A percentile compares a stretch with the other conserved stretches of the same genome.
These are phyloP conservation scores for Barnettozyma hawaiiensis DNA, from an alignment of 1,139 yeast genomes.

Conservation along the genomic window DNA sequence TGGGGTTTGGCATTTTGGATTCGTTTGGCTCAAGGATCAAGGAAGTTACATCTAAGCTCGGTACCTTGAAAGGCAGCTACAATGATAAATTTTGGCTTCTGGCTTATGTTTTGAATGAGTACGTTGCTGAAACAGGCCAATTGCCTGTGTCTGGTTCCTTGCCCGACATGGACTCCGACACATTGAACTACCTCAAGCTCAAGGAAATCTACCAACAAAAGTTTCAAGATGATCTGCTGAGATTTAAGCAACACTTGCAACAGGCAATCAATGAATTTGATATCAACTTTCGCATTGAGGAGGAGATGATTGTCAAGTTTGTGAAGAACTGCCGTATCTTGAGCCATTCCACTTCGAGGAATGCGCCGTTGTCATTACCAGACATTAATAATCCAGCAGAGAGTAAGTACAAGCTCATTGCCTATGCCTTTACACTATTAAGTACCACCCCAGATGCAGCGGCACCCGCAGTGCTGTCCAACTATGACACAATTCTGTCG, in stretches of 20 bases:
- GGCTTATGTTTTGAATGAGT: constrained; percentile 49
- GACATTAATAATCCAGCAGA: neutral
- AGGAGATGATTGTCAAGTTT: constrained; percentile 29
- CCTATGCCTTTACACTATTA: constrained; percentile 1
- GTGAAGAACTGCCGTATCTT: constrained; percentile 6
- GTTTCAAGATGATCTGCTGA: constrained; percentile 44
- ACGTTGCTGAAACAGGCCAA: constrained; percentile 37
- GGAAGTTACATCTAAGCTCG: neutral
- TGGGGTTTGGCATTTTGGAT: neutral
- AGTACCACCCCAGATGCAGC: neutral
- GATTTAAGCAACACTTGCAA: constrained; percentile 31
- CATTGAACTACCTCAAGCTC: constrained; percentile 53
- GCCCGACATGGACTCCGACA: constrained; percentile 88
- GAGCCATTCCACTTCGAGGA: constrained; percentile 1
- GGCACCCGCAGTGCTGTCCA: neutral
- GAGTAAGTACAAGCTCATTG: constrained; percentile 7
- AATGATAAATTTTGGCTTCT: constrained; percentile 54
- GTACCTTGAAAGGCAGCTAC: constrained; percentile 3
- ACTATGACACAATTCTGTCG: neutral
- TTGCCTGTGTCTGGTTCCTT: constrained; percentile 71
- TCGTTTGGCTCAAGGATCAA: constrained; percentile 13
- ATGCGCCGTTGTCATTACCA: neutral
- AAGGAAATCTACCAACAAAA: constrained; percentile 55
- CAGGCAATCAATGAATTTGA: neutral
- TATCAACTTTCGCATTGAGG: constrained; percentile 27